Percentiles rank a stretch among this genome's conserved stretches.
Evolutionary conservation across 345 rosid genomes (phyloP).

Genomic region (Iberis pinnata): DNA sequence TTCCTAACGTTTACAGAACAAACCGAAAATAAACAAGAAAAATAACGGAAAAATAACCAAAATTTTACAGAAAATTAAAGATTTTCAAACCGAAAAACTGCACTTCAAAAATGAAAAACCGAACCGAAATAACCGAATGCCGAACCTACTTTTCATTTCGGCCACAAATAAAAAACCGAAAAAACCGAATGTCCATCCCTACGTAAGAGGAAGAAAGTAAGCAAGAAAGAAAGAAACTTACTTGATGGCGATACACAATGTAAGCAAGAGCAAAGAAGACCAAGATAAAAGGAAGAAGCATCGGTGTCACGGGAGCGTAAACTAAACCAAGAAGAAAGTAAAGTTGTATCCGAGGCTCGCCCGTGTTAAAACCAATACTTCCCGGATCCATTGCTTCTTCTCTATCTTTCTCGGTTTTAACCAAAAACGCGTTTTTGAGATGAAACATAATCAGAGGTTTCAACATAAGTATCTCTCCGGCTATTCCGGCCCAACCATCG

Average conservation of each 20-base stretch:
- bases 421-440: conserved; percentile 82
- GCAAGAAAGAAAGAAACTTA: conserved; percentile 21
- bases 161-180: too few species aligned
- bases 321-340: conserved; percentile 91
- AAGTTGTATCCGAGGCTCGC: conserved; percentile 89
- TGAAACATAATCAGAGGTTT: conserved; percentile 78
- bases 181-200: too few species aligned
- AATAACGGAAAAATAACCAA: too few species aligned
- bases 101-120: too few species aligned
- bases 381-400: conserved; percentile 96
- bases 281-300: conserved; percentile 79
- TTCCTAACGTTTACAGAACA: too few species aligned
- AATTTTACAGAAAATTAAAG: too few species aligned
- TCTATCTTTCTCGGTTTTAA: conserved; percentile 93
- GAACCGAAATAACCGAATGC: too few species aligned
- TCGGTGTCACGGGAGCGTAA: conserved; percentile 82
- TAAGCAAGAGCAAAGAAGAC: conserved; percentile 78
- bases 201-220: too few species aligned
- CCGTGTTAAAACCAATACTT: conserved; percentile 75
- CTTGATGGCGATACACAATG: conserved; percentile 91
- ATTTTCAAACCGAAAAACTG: too few species aligned
- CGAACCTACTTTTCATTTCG: too few species aligned
- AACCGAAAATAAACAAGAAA: too few species aligned
- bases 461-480: conserved; percentile 79
- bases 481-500: conserved; percentile 99